Conservation (phyloP, 2,329 filamentous ascomycete genomes). For the Diaporthe velutina region DNA sequence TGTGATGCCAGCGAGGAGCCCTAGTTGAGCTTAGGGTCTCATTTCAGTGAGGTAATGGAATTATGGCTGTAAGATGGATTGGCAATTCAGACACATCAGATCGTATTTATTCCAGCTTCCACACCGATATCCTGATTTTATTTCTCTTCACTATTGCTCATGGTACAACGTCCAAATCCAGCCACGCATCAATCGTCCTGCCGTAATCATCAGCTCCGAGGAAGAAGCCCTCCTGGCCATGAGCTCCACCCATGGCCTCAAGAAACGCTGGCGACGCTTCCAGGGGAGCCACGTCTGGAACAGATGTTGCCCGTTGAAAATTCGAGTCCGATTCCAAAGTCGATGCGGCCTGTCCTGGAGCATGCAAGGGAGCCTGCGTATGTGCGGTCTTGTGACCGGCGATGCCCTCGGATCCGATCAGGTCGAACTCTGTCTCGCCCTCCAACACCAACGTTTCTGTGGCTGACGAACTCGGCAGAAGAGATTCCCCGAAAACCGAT, state of each 20-base stretch:
- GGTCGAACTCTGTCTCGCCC: not conserved
- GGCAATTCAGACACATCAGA: not conserved
- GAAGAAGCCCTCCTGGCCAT: not conserved
- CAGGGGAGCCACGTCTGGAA: no score
- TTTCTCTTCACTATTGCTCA: not conserved
- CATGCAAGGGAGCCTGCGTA: not conserved
- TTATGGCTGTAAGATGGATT: not conserved
- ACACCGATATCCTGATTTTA: no score
- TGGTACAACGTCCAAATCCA: not conserved
- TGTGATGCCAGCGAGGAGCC: not conserved
- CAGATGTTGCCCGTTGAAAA: not conserved
- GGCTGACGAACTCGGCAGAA: not conserved
- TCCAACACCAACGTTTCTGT: not conserved
- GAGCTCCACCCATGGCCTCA: not conserved
- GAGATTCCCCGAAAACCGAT: not conserved
- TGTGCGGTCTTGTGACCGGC: not conserved
- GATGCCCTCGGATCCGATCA: slow-evolving; percentile 12
- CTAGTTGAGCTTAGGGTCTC: no score
- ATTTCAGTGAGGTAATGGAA: no score
- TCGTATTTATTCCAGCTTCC: not conserved
- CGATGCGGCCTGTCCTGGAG: not conserved
- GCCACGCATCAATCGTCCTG: slow-evolving; percentile 8
- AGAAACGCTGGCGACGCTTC: not conserved
- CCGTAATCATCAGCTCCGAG: not conserved
- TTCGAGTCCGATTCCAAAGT: not conserved